phyloP scores from a whole-genome alignment of 805 yeast genomes.

The Candida yuanshanica region DNA sequence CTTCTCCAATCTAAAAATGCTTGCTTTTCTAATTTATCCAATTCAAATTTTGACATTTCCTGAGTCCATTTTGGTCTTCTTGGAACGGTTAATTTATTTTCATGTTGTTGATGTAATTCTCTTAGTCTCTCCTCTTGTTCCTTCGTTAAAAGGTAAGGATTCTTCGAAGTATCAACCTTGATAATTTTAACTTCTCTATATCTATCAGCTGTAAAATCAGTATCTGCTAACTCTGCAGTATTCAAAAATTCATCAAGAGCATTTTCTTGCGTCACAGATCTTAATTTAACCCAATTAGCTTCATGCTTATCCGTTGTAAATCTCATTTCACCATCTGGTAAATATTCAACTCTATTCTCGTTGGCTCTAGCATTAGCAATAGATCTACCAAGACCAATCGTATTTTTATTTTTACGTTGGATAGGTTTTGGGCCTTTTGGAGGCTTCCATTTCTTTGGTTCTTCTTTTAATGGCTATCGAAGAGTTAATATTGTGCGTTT shows the following conservation, averaged over 20 bases:
- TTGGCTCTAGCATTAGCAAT: conserved; percentile 67
- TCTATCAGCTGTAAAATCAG: conserved; percentile 92
- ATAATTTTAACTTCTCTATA: conserved; percentile 79
- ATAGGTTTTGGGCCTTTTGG: conserved; percentile 93
- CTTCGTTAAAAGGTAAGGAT: conserved; percentile 56
- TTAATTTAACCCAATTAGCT: conserved; percentile 82
- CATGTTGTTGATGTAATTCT: conserved; percentile 60
- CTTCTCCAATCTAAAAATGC: conserved; percentile 95
- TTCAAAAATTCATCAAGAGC: conserved; percentile 90
- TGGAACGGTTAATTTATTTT: conserved; percentile 76
- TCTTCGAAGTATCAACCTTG: conserved; percentile 52
- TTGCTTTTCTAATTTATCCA: conserved; percentile 83
- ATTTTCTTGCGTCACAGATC: conserved; percentile 92
- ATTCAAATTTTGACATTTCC: conserved; percentile 62
- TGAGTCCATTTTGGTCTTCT: conserved; percentile 86
- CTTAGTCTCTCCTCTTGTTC: conserved; percentile 62
- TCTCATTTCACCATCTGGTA: conserved; percentile 86
- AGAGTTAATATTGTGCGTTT: conserved; percentile 1
- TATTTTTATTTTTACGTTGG: conserved; percentile 75
- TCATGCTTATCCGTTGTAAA: conserved; percentile 82
- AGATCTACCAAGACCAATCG: conserved; percentile 80
- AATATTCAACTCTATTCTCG: conserved; percentile 62
- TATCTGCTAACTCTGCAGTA: conserved; percentile 94
- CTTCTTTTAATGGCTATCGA: conserved; percentile 34
- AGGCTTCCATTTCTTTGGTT: conserved; percentile 72